A percentile compares a stretch with the other conserved stretches of the same genome.
phyloP scores from a whole-genome alignment of 305 asterid species.

The Fraxinus angustifolia region DNA sequence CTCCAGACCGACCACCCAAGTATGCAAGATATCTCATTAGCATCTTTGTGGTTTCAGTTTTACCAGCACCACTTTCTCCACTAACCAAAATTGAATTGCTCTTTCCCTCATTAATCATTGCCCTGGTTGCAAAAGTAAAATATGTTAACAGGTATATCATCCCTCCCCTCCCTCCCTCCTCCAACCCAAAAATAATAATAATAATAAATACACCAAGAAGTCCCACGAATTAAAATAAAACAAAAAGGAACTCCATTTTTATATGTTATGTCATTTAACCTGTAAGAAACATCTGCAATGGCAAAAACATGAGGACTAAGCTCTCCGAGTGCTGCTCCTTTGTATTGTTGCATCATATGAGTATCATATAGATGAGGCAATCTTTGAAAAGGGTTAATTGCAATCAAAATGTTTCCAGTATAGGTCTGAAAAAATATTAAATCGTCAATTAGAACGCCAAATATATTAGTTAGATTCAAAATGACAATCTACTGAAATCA shows the following conservation, averaged over 20 bases:
- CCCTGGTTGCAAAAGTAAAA: conserved; percentile 49
- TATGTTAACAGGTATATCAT: conserved; percentile 18
- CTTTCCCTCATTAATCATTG: conserved; percentile 88
- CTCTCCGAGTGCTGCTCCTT: conserved; percentile 97
- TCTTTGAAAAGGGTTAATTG: conserved; percentile 97
- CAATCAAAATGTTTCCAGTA: conserved; percentile 96
- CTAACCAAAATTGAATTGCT: conserved; percentile 98
- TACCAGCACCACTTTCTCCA: conserved; percentile 99
- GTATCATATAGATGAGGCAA: conserved; percentile 96
- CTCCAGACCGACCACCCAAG: conserved; percentile 96
- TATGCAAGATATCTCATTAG: conserved; percentile 96
- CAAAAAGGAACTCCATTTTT: background rate
- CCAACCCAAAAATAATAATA: too few species aligned
- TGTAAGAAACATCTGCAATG: conserved; percentile 90
- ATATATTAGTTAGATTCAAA: background rate
- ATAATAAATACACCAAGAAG: background rate
- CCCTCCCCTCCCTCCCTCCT: background rate
- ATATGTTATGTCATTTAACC: conserved; percentile 39
- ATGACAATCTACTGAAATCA: background rate
- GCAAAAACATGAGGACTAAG: conserved; percentile 99
- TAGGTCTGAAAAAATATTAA: conserved; percentile 63
- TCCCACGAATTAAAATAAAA: background rate
- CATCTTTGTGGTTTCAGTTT: conserved; percentile 99
- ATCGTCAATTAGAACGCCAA: background rate
- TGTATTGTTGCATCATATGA: conserved; percentile 99